Conservation (phyloP, 805 yeast genomes). For the Ogataea salicorniae region DNA sequence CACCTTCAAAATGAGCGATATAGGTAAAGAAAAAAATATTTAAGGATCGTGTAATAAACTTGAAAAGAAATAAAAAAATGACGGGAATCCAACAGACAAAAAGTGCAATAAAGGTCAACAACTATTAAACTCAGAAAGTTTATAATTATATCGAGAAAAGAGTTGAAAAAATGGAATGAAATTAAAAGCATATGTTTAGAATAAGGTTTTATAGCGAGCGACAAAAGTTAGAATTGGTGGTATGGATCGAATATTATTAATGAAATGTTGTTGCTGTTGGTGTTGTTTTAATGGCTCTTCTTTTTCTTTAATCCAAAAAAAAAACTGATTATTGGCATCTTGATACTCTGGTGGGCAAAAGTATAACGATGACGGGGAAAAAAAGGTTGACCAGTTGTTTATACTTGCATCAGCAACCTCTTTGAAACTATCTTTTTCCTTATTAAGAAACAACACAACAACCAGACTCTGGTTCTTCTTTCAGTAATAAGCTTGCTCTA, state of each 20-base stretch:
- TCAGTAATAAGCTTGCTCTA: slow-evolving; percentile 65
- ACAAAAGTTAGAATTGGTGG: slow-evolving; percentile 2
- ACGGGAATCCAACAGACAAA: not conserved
- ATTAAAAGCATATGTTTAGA: not conserved
- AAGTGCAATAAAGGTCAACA: not conserved
- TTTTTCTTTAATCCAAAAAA: not conserved
- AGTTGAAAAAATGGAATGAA: not conserved
- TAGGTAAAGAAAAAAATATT: not conserved
- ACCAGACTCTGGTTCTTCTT: slow-evolving; percentile 37
- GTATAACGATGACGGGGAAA: too few relatives aligned
- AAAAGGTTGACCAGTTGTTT: too few relatives aligned
- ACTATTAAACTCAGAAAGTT: not conserved
- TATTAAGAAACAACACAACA: slow-evolving; percentile 36
- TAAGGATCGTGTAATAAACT: not conserved
- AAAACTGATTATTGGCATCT: too few relatives aligned
- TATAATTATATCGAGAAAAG: not conserved
- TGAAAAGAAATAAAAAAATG: not conserved
- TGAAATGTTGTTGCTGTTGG: not conserved
- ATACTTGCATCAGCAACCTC: too few relatives aligned
- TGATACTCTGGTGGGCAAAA: too few relatives aligned
- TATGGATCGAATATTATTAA: not conserved
- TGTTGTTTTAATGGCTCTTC: not conserved
- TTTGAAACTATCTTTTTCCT: not conserved
- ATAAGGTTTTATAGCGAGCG: slow-evolving; percentile 2
- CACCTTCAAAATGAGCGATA: not conserved